Conservation (phyloP, 75 land plant genomes). For the Chamaecyparis obtusa region DNA sequence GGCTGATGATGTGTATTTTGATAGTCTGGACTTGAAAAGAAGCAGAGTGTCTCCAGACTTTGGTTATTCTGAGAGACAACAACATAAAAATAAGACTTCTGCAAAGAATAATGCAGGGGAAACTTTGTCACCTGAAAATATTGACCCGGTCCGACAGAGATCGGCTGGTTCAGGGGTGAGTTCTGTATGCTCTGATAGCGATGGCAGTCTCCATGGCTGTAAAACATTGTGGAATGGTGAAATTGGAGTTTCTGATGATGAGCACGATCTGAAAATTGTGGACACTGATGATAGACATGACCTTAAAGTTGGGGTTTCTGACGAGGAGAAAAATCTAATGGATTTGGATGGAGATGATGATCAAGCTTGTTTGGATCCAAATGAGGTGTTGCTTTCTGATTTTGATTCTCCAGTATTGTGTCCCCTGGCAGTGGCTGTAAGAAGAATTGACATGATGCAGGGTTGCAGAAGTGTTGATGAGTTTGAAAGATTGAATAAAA, state of each 20-base stretch:
- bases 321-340: background rate
- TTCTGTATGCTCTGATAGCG: background rate
- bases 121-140: background rate
- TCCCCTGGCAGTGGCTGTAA: background rate
- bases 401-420: background rate
- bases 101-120: background rate
- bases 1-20: background rate
- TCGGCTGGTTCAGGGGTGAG: background rate
- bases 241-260: background rate
- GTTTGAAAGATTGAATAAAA: conserved; percentile 30
- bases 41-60: background rate
- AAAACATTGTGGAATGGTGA: background rate
- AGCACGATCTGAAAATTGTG: background rate
- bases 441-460: conserved; percentile 13
- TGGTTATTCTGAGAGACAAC: background rate
- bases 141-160: background rate
- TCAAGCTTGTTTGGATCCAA: background rate
- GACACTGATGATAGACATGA: background rate
- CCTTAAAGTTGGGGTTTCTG: background rate
- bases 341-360: background rate
- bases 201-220: background rate
- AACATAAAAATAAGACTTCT: background rate
- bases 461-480: conserved; percentile 30
- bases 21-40: background rate
- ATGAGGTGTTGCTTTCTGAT: background rate